These are phyloP conservation scores for Microbotryum scabiosae DNA, from an alignment of 1,284 basidiomycete genomes.

Conservation along the genomic window DNA sequence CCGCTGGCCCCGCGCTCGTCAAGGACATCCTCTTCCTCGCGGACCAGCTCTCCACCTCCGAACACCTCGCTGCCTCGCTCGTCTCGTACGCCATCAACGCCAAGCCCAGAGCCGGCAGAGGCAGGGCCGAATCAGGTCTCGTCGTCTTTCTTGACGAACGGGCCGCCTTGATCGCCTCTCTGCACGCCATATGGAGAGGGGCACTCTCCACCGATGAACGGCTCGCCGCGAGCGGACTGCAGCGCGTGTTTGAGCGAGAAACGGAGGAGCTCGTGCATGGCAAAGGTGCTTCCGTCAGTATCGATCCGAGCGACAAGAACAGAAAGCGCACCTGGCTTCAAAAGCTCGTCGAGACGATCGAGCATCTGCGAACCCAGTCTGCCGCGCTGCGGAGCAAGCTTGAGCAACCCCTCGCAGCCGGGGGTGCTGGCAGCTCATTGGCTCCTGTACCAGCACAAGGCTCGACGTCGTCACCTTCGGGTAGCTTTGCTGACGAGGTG, in stretches of 20 bases:
- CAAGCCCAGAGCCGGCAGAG: slow-evolving; percentile 11
- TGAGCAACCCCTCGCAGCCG: slow-evolving; percentile 52
- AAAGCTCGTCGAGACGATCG: slow-evolving; percentile 57
- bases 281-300: slow-evolving; percentile 30
- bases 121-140: slow-evolving; percentile 50
- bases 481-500: slow-evolving; percentile 55
- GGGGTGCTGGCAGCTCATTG: slow-evolving; percentile 41
- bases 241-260: slow-evolving; percentile 30
- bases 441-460: slow-evolving; percentile 36
- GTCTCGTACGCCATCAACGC: slow-evolving; percentile 54
- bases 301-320: slow-evolving; percentile 25
- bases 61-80: slow-evolving; percentile 62
- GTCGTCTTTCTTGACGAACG: slow-evolving; percentile 59
- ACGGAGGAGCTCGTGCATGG: slow-evolving; percentile 27
- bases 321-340: slow-evolving; percentile 45
- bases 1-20: slow-evolving; percentile 53
- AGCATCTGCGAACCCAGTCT: slow-evolving; percentile 50
- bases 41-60: slow-evolving; percentile 64
- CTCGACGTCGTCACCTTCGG: slow-evolving; percentile 40
- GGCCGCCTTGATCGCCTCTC: slow-evolving; percentile 56
- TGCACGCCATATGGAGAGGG: slow-evolving; percentile 48
- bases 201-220: slow-evolving; percentile 32
- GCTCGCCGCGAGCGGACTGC: slow-evolving; percentile 18
- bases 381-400: slow-evolving; percentile 27
- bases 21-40: slow-evolving; percentile 63